Conservation (phyloP, 495 filamentous ascomycete genomes). For the Aspergillus carlsbadensis region DNA sequence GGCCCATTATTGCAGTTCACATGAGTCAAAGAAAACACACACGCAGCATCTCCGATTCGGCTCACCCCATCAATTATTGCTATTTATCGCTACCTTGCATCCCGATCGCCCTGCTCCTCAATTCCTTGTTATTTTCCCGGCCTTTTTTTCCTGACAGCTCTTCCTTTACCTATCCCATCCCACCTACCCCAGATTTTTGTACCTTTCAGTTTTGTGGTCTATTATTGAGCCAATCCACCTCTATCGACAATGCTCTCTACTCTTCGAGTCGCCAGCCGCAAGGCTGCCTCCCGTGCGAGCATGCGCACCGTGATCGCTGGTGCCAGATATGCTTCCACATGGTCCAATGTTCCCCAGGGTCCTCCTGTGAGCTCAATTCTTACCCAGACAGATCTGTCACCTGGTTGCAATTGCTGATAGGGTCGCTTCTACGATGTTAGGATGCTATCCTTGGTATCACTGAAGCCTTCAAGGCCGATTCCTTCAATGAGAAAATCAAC, state of each 20-base stretch:
- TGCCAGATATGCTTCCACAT: constrained; percentile 73
- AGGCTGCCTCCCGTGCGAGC: constrained; percentile 49
- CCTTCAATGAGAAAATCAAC: constrained; percentile 92
- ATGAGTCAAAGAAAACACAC: constrained; percentile 43
- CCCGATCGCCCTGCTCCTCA: constrained; percentile 18
- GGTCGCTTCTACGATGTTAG: constrained; percentile 22
- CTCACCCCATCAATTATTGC: not conserved
- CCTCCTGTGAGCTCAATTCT: constrained; percentile 70
- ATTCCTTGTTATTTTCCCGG: constrained; percentile 15
- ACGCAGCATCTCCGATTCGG: constrained; percentile 32
- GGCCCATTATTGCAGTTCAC: constrained; percentile 25
- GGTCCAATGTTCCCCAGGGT: constrained; percentile 87
- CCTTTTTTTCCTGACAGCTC: constrained; percentile 19
- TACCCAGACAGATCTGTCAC: constrained; percentile 3
- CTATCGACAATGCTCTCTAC: constrained; percentile 53
- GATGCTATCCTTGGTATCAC: constrained; percentile 95
- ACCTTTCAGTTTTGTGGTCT: constrained; percentile 14
- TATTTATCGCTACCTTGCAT: constrained; percentile 25
- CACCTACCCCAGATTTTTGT: constrained; percentile 14
- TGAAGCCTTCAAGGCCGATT: constrained; percentile 97
- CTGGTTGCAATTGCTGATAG: constrained; percentile 30
- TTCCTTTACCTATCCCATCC: no score
- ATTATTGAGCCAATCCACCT: constrained; percentile 4
- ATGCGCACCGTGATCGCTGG: constrained; percentile 49
- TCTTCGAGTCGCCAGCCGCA: constrained; percentile 54